A percentile compares a stretch with the other conserved stretches of the same genome.
These are phyloP conservation scores for Mucor piriformis DNA, from an alignment of 371 early-diverging fungal genomes.

Conservation along the genomic window DNA sequence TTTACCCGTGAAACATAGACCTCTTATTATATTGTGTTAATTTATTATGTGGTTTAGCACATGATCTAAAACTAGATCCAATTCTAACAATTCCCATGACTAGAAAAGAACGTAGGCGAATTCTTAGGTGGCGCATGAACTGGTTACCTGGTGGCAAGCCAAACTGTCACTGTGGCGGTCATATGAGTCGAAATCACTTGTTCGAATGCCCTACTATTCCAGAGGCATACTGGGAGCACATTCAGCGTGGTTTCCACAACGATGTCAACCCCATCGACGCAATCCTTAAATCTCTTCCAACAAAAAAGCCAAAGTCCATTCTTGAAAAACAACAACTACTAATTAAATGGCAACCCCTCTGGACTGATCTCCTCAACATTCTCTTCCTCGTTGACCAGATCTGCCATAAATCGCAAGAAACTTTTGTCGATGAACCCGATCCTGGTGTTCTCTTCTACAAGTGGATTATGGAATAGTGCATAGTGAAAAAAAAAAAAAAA, in stretches of 20 bases:
- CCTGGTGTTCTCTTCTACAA: background rate
- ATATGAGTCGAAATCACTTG: background rate
- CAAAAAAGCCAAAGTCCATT: background rate
- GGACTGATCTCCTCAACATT: background rate
- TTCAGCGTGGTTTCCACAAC: background rate
- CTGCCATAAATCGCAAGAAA: background rate
- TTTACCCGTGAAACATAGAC: too few relatives aligned
- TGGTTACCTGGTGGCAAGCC: conserved; percentile 12
- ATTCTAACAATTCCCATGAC: conserved; percentile 1
- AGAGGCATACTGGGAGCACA: background rate
- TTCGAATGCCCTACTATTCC: background rate
- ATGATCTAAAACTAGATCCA: background rate
- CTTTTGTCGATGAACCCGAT: background rate
- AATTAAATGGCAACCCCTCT: background rate
- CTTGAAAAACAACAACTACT: background rate
- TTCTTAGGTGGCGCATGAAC: conserved; percentile 21
- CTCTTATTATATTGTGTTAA: too few relatives aligned
- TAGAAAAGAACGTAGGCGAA: background rate
- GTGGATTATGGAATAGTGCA: background rate
- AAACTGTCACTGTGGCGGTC: conserved; percentile 10
- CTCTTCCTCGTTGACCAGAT: background rate
- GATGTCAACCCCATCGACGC: background rate
- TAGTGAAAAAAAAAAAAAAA: background rate
- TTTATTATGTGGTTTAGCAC: too few relatives aligned
- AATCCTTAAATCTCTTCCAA: background rate